These are phyloP conservation scores for Xylariales sp. DNA, from an alignment of 2,329 filamentous ascomycete genomes.

Conservation along the genomic window DNA sequence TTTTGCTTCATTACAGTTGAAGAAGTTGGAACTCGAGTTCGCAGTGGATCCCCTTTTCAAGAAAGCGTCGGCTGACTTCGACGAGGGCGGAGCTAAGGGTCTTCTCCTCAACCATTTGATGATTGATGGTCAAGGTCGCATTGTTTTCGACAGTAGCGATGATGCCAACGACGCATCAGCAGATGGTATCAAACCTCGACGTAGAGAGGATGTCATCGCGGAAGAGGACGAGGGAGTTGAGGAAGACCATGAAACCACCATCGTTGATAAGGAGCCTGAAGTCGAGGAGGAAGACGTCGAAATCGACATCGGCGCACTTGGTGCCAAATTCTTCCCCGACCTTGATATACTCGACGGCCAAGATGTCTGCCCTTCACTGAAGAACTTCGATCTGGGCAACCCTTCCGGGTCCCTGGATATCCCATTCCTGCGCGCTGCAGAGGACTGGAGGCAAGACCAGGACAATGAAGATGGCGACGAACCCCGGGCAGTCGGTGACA, in stretches of 20 bases:
- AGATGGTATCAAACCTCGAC: slow-evolving; percentile 32
- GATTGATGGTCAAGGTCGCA: slow-evolving; percentile 85
- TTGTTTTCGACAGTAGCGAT: slow-evolving; percentile 98
- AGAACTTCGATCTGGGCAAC: slow-evolving; percentile 87
- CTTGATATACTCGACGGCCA: slow-evolving; percentile 72
- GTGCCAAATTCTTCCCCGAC: slow-evolving; percentile 80
- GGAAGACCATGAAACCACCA: slow-evolving; percentile 29
- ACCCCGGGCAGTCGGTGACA: slow-evolving; percentile 52
- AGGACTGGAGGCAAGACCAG: slow-evolving; percentile 74
- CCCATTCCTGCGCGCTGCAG: slow-evolving; percentile 83
- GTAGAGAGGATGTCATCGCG: slow-evolving; percentile 29
- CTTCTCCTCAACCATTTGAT: slow-evolving; percentile 93
- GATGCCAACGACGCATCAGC: slow-evolving; percentile 57
- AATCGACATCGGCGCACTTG: slow-evolving; percentile 73
- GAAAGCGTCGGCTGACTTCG: slow-evolving; percentile 96
- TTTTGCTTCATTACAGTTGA: slow-evolving; percentile 83
- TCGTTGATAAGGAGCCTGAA: slow-evolving; percentile 37
- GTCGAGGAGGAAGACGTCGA: slow-evolving; percentile 58
- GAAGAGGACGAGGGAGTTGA: slow-evolving; percentile 35
- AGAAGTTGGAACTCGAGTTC: slow-evolving; percentile 97
- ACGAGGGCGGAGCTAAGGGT: slow-evolving; percentile 95
- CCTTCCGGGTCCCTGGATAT: slow-evolving; percentile 81
- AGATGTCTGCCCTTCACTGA: slow-evolving; percentile 91
- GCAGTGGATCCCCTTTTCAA: slow-evolving; percentile 98
- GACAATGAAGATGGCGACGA: slow-evolving; percentile 57